phyloP scores from a whole-genome alignment of 1,284 basidiomycete species.

The Austropuccinia psidii region DNA sequence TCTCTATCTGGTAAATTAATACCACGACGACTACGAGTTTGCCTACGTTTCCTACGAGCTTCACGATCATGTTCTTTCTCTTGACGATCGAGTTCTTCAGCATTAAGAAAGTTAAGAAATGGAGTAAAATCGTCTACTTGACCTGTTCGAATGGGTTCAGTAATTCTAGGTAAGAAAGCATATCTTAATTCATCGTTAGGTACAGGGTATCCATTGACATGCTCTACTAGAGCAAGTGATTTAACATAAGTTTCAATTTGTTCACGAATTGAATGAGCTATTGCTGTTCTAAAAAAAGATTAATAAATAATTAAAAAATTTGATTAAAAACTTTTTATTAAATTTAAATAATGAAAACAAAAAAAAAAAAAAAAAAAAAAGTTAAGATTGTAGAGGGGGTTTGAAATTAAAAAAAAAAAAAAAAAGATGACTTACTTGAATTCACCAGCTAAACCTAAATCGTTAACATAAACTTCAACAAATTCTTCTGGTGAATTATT shows the following conservation, averaged over 20 bases:
- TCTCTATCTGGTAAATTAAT: slow-evolving; percentile 86
- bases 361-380: background rate
- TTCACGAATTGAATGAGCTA: slow-evolving; percentile 91
- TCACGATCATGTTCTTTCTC: slow-evolving; percentile 94
- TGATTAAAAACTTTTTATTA: background rate
- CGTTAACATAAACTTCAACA: slow-evolving; percentile 74
- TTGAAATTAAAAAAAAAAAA: background rate
- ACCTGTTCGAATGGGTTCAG: slow-evolving; percentile 56
- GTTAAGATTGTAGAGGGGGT: background rate
- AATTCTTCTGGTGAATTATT: slow-evolving; percentile 82
- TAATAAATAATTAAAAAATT: background rate
- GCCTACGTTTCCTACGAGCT: slow-evolving; percentile 70
- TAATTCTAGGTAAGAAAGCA: slow-evolving; percentile 74
- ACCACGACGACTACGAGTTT: slow-evolving; percentile 80
- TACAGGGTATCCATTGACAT: slow-evolving; percentile 69
- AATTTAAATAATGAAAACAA: background rate
- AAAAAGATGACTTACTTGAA: slow-evolving; percentile 61
- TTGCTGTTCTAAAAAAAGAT: slow-evolving; percentile 67
- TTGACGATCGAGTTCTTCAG: slow-evolving; percentile 68
- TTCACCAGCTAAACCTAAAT: slow-evolving; percentile 84
- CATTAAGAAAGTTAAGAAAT: slow-evolving; percentile 74
- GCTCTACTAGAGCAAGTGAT: slow-evolving; percentile 81
- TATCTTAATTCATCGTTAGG: slow-evolving; percentile 86
- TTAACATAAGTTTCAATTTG: slow-evolving; percentile 87
- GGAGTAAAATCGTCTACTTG: slow-evolving; percentile 61